phyloP scores from a whole-genome alignment of 2,329 filamentous ascomycete species.

The Metarhizium humberi region DNA sequence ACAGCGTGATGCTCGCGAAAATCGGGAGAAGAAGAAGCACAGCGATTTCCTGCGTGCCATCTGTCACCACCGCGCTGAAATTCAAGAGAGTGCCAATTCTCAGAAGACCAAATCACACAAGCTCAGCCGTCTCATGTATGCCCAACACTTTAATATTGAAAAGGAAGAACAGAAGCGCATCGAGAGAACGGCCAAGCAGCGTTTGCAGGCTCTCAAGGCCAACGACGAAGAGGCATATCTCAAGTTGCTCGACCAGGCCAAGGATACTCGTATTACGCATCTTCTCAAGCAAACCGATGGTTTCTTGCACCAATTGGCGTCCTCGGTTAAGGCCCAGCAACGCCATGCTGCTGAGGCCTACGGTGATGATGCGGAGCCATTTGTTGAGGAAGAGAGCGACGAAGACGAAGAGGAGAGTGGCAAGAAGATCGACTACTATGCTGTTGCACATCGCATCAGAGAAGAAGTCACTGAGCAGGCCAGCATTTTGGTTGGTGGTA shows the following conservation, averaged over 20 bases:
- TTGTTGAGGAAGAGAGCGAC: conserved; percentile 55
- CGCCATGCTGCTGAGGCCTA: conserved; percentile 72
- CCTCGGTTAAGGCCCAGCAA: conserved; percentile 90
- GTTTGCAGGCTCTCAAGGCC: conserved; percentile 96
- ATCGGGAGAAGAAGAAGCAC: conserved; percentile 96
- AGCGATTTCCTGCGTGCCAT: conserved; percentile 85
- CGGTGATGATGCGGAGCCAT: conserved; percentile 48
- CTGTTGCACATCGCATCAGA: conserved; percentile 90
- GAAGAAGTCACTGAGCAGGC: conserved; percentile 84
- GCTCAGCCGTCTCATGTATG: conserved; percentile 79
- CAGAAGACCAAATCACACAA: conserved; percentile 73
- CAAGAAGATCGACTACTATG: conserved; percentile 95
- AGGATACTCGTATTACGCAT: conserved; percentile 98
- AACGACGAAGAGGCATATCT: conserved; percentile 99
- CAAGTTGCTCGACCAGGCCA: conserved; percentile 94
- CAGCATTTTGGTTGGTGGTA: conserved; percentile 79
- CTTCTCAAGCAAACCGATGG: conserved; percentile 94
- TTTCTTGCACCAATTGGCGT: conserved; percentile 90
- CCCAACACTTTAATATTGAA: conserved; percentile 91
- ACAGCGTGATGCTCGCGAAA: conserved; percentile 90
- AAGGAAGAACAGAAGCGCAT: conserved; percentile 99
- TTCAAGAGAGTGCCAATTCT: conserved; percentile 55
- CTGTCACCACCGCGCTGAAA: conserved; percentile 69
- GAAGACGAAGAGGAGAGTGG: conserved; percentile 61
- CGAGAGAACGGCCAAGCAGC: conserved; percentile 95